Evolutionary conservation across 768 basidiomycete genomes (phyloP).

Genomic region (Psilocybe cubensis): DNA sequence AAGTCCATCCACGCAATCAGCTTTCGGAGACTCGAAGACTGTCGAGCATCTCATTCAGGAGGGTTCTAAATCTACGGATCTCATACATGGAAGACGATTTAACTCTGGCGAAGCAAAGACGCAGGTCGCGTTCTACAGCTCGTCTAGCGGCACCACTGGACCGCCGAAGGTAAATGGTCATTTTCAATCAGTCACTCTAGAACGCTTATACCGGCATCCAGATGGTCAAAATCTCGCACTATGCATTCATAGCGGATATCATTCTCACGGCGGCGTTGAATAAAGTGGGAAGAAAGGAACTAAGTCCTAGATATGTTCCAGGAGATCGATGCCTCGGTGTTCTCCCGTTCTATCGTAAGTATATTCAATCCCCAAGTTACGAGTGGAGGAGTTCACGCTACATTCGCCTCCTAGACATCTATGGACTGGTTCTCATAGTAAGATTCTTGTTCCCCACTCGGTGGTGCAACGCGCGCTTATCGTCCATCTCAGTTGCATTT

Average conservation of each 20-base stretch:
- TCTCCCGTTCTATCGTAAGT: conserved; percentile 13
- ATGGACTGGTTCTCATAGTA: conserved; percentile 7
- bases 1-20: neutral
- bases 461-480: neutral
- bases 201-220: neutral
- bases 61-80: neutral
- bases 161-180: conserved; percentile 5
- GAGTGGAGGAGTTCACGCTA: neutral
- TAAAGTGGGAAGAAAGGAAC: conserved; percentile 1
- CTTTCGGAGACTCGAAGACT: neutral
- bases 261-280: conserved; percentile 2
- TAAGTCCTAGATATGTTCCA: neutral
- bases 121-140: conserved; percentile 11
- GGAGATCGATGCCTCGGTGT: conserved; percentile 10
- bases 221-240: conserved; percentile 12
- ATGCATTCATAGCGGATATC: conserved; percentile 8
- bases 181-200: no score
- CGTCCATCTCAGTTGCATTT: neutral
- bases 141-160: conserved; percentile 12
- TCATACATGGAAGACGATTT: neutral
- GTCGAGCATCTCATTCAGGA: conserved; percentile 1
- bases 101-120: conserved; percentile 3
- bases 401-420: conserved; percentile 4
- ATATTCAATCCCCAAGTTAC: neutral
- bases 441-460: neutral